Conservation (phyloP, 2,329 filamentous ascomycete genomes). For the Monosporascus sp. region DNA sequence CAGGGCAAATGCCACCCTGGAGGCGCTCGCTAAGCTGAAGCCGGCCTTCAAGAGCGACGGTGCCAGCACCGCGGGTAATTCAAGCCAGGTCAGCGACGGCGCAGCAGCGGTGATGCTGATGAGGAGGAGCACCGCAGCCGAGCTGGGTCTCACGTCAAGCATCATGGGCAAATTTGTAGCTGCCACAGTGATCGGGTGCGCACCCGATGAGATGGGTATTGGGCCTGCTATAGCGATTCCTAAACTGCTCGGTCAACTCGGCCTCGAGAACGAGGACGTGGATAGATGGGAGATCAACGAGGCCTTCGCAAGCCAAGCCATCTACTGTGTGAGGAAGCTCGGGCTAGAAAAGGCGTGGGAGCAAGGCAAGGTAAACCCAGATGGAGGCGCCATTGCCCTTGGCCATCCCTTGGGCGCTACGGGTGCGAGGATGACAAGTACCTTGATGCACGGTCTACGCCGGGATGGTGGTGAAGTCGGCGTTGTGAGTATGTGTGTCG, state of each 20-base stretch:
- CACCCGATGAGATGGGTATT: slow-evolving; percentile 90
- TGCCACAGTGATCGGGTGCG: slow-evolving; percentile 69
- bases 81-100: slow-evolving; percentile 80
- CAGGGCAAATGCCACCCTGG: slow-evolving; percentile 57
- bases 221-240: slow-evolving; percentile 85
- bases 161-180: slow-evolving; percentile 83
- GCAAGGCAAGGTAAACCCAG: slow-evolving; percentile 74
- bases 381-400: slow-evolving; percentile 89
- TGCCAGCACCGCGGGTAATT: slow-evolving; percentile 79
- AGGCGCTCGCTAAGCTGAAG: slow-evolving; percentile 73
- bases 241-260: slow-evolving; percentile 65
- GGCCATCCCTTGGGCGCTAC: slow-evolving; percentile 90
- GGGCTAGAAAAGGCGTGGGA: slow-evolving; percentile 59
- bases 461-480: slow-evolving; percentile 70
- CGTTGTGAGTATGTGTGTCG: slow-evolving; percentile 87
- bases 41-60: slow-evolving; percentile 76
- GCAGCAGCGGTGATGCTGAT: slow-evolving; percentile 80
- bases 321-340: slow-evolving; percentile 67
- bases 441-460: slow-evolving; percentile 59
- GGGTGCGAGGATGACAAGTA: slow-evolving; percentile 73
- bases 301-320: slow-evolving; percentile 61
- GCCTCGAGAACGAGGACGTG: slow-evolving; percentile 63
- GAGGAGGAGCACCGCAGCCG: slow-evolving; percentile 71
- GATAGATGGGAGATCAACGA: slow-evolving; percentile 93
- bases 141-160: slow-evolving; percentile 60